Base-by-base conservation (phyloP, 495 filamentous ascomycete species). In the Daldinia concentrica region DNA sequence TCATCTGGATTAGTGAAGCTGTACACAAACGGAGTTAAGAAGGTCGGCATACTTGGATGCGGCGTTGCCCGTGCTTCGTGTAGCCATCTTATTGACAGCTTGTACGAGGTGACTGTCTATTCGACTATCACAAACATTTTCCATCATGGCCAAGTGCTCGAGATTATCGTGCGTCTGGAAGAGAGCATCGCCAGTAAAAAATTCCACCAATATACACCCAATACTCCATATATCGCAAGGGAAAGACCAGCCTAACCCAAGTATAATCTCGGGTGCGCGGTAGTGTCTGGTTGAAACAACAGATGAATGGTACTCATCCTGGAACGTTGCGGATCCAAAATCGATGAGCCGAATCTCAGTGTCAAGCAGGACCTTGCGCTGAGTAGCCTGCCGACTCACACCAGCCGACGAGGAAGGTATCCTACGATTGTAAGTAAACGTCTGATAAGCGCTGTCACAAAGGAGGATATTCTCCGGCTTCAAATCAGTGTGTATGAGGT, bases 111-210 rank as follows among this genome's bases (percentile, higher is more conserved):
- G 85, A 4, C 84, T 76, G 68, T 98, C 95, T 45, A 99, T 88
- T 62, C 86, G 86, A 6, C 82, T 81, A 24, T 89, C 90, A 74
- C 92, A 93, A 14, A 97, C 94, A 24, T 89, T 87, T 75, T 99
- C 94, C 95, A 99, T 99, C 95, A 99, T 99, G n/a, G 94, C 95
- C 51, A 99, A 83, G 82, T 99, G 95, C 77, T 98, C 95, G 6
- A 98, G 87, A 73, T 98, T 98, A 82, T 99, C 95, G 74, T 98
- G 95, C 0, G 95, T 98, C 79, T 99, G 95, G 77, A 99, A 99
- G 3, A 99, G 83, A 17, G 96, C 95, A 80, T 99, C 96, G 3
- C 96, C 95, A 2, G 96, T 99, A 77, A 93, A 99, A 80, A 98
- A 99, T 73, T 99, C 95, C n/a, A 99, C 96, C 45, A 99, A 82